Percentiles rank a stretch among this genome's conserved stretches.
Evolutionary conservation across 352 stramenopile species (phyloP).

Genomic region (Phytophthora uliginosa): DNA sequence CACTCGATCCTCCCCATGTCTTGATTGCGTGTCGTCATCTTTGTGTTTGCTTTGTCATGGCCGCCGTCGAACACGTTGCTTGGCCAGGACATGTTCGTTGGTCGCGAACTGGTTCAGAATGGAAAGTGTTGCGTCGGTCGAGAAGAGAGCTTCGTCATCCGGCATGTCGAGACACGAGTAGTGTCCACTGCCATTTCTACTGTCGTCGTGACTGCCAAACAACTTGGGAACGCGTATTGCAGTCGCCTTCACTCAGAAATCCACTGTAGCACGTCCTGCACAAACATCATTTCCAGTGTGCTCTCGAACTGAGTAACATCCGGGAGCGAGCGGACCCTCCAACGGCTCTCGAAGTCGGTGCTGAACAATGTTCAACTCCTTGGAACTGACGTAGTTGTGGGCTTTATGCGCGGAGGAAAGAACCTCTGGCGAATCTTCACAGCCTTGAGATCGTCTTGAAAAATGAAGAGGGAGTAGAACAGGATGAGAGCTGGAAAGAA

Average conservation of each 20-base stretch:
- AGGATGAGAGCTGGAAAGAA: constrained; percentile 48
- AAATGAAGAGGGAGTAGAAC: constrained; percentile 31
- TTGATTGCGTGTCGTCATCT: constrained; percentile 24
- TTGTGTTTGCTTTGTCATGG: background rate
- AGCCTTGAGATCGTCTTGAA: constrained; percentile 41
- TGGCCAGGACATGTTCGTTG: constrained; percentile 34
- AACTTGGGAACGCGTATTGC: constrained; percentile 41
- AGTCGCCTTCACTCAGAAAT: constrained; percentile 29
- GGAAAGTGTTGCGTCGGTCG: constrained; percentile 12
- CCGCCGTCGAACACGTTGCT: constrained; percentile 10
- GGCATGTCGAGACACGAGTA: constrained; percentile 22
- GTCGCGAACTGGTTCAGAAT: constrained; percentile 19
- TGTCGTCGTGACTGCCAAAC: constrained; percentile 4
- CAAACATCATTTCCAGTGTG: constrained; percentile 33
- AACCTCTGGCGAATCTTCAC: constrained; percentile 48
- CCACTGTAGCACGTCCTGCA: constrained; percentile 40
- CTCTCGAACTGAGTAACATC: constrained; percentile 26
- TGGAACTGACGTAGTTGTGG: constrained; percentile 38
- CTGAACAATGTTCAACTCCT: constrained; percentile 48
- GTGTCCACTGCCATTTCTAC: background rate
- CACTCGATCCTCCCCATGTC: constrained; percentile 34
- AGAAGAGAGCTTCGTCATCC: constrained; percentile 11
- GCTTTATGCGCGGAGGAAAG: constrained; percentile 43
- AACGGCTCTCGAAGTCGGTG: constrained; percentile 37
- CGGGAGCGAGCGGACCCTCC: constrained; percentile 24